Percentiles rank a stretch among this genome's conserved stretches.
Conservation (phyloP, 2,329 filamentous ascomycete genomes). For the Lasiodiplodia sp. region DNA sequence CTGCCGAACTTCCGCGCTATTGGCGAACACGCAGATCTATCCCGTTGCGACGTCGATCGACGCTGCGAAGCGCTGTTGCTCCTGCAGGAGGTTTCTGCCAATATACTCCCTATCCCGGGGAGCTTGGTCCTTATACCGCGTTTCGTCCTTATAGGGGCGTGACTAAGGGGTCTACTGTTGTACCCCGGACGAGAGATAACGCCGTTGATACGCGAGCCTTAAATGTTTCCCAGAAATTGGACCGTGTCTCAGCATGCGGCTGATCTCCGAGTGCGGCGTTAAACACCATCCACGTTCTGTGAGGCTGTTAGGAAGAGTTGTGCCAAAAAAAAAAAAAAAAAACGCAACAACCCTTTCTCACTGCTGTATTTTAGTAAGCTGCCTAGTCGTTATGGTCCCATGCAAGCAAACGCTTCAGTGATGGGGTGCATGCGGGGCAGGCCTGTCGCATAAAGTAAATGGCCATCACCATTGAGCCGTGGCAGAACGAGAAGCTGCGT, state of each 20-base stretch:
- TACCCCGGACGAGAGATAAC: conserved; percentile 23
- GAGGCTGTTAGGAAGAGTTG: not conserved
- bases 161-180: not conserved
- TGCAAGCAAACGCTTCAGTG: too few relatives aligned
- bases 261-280: conserved; percentile 13
- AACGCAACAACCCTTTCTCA: too few relatives aligned
- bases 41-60: conserved; percentile 3
- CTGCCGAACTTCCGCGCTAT: conserved; percentile 11
- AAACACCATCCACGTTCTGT: not conserved
- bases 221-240: not conserved
- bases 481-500: not conserved
- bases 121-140: conserved; percentile 10
- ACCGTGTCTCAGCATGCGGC: conserved; percentile 5
- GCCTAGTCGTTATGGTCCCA: too few relatives aligned
- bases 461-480: not conserved
- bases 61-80: not conserved
- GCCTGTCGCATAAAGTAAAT: not conserved
- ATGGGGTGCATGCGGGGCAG: too few relatives aligned
- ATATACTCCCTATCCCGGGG: not conserved
- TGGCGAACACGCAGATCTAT: conserved; percentile 7
- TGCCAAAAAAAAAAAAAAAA: not conserved
- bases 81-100: conserved; percentile 10
- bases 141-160: conserved; percentile 20
- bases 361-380: too few relatives aligned
- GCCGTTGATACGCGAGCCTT: not conserved